phyloP scores from a whole-genome alignment of 352 stramenopile species.

The Phytophthora idaei region DNA sequence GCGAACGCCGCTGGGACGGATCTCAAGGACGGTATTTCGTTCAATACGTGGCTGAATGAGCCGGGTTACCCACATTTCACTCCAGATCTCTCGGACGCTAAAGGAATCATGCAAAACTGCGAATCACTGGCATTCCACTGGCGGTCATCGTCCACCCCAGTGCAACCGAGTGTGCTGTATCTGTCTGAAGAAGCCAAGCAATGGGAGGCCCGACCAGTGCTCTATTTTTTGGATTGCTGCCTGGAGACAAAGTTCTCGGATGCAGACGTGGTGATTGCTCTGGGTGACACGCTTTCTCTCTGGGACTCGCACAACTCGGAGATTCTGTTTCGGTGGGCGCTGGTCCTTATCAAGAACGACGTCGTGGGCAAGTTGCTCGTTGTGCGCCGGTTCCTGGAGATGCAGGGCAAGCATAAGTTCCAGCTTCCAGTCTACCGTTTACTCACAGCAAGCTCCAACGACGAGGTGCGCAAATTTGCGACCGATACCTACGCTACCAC shows the following conservation, averaged over 20 bases:
- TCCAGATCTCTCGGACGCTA: constrained; percentile 65
- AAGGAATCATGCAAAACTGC: constrained; percentile 74
- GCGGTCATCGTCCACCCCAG: constrained; percentile 48
- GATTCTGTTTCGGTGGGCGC: constrained; percentile 70
- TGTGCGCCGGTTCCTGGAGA: constrained; percentile 61
- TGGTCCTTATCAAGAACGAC: constrained; percentile 69
- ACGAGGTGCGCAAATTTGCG: constrained; percentile 50
- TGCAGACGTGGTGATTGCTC: constrained; percentile 46
- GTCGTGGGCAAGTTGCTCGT: constrained; percentile 49
- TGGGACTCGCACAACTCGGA: constrained; percentile 70
- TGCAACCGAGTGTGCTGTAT: constrained; percentile 70
- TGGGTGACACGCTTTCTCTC: constrained; percentile 61
- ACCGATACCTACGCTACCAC: constrained; percentile 48
- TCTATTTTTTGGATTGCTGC: constrained; percentile 79
- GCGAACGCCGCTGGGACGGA: constrained; percentile 47
- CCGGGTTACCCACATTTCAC: constrained; percentile 64
- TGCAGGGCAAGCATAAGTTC: constrained; percentile 86
- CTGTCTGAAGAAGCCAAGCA: constrained; percentile 60
- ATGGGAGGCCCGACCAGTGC: constrained; percentile 62
- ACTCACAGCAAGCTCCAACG: constrained; percentile 51
- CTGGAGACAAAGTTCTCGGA: constrained; percentile 49
- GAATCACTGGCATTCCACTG: constrained; percentile 73
- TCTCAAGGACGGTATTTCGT: constrained; percentile 66
- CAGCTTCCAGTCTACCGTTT: constrained; percentile 74
- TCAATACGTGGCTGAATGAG: constrained; percentile 70